These are phyloP conservation scores for Solanum habrochaites DNA, from an alignment of 257 asterid genomes.

Conservation along the genomic window DNA sequence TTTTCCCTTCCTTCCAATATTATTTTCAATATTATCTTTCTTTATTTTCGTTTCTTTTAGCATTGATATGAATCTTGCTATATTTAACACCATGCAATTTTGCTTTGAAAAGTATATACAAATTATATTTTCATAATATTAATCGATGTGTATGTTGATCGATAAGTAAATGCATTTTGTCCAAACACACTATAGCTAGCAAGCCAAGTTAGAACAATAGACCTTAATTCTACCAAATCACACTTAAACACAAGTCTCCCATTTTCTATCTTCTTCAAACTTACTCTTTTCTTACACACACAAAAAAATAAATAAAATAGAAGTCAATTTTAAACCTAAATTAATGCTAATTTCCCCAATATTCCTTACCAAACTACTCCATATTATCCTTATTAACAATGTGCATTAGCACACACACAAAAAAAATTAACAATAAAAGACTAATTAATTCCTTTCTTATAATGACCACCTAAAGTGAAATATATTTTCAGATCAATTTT, in stretches of 20 bases:
- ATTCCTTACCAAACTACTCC: background rate
- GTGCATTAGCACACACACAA: background rate
- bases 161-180: background rate
- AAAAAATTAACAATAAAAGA: background rate
- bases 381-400: background rate
- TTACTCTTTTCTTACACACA: background rate
- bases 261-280: background rate
- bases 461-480: background rate
- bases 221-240: background rate
- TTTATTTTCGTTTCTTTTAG: no score
- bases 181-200: background rate
- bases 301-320: background rate
- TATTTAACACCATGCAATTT: no score
- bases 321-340: background rate
- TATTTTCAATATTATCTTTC: no score
- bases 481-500: background rate
- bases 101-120: no score
- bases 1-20: no score
- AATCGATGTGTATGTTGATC: no score
- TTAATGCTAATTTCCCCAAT: slow-evolving; percentile 7
- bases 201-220: background rate
- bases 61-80: no score
- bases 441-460: background rate
- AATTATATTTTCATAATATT: no score
- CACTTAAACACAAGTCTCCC: background rate